Percentiles rank a stretch among this genome's conserved stretches.
Evolutionary conservation across 768 basidiomycete genomes (phyloP).

Genomic region (Xerocomellus dryophilus): DNA sequence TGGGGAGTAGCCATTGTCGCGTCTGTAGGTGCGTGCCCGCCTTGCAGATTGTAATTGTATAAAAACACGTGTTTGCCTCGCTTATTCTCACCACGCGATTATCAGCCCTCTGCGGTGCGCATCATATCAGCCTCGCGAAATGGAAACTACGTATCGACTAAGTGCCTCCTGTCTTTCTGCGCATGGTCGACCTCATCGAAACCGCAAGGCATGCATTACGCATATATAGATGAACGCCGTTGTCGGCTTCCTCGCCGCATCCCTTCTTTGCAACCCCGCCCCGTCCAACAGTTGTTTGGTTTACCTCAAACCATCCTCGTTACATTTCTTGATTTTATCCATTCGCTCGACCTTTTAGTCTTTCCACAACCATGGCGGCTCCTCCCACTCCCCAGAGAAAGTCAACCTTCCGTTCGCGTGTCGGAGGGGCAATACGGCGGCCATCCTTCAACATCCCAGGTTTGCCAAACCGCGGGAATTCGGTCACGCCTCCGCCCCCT

Average conservation of each 20-base stretch:
- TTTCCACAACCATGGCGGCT: constrained; percentile 27
- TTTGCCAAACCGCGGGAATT: constrained; percentile 30
- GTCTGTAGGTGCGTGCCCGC: constrained; percentile 14
- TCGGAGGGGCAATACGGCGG: constrained; percentile 54
- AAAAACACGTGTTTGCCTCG: constrained; percentile 33
- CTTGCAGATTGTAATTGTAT: constrained; percentile 5
- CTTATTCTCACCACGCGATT: constrained; percentile 32
- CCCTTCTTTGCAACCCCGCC: constrained; percentile 22
- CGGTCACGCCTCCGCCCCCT: constrained; percentile 22
- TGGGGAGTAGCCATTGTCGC: background rate
- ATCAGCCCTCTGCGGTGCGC: constrained; percentile 31
- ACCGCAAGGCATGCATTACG: constrained; percentile 31
- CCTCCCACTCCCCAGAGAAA: constrained; percentile 36
- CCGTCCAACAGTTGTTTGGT: constrained; percentile 6
- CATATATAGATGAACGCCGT: constrained; percentile 29
- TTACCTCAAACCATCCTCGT: constrained; percentile 8
- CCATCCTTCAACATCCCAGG: constrained; percentile 50
- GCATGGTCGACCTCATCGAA: constrained; percentile 36
- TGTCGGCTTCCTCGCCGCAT: constrained; percentile 19
- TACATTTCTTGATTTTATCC: constrained; percentile 7
- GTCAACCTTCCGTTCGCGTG: constrained; percentile 51
- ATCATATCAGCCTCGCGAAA: constrained; percentile 29
- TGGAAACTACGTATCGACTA: constrained; percentile 17
- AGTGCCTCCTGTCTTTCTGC: constrained; percentile 24
- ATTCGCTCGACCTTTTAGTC: background rate